Evolutionary conservation across 2,329 filamentous ascomycete genomes (phyloP), one percentile per base, ranked within the genome.

Genomic region (Ophiostoma piceae): DNA sequence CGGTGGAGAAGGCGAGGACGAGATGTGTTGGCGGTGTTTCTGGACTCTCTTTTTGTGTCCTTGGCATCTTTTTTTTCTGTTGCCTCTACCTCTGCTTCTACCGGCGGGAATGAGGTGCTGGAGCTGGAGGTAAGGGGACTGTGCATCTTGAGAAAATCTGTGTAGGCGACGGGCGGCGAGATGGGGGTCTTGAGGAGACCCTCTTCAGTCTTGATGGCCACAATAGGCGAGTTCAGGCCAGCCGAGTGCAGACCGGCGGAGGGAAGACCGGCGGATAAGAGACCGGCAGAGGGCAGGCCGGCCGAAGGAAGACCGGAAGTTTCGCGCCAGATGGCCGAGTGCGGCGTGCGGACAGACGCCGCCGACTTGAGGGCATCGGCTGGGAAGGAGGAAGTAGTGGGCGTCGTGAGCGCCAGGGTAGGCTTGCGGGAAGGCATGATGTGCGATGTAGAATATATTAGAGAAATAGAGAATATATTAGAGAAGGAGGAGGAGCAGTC

Each of bases 91-190:
- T 16, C 9, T 16, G 32, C 29, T 8, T 54, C n/a, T 39, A 22
- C 12, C 5, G 7, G 54, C 5, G 35, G 54, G 2, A 51, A 60
- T 41, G 29, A 65, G 69, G 39, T 39, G 16, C 66, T 70, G 60
- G 62, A 54, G 62, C 71, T 73, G 14, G 72, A 68, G 29, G 73
- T 62, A 16, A 62, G 65, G 7, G 73, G 73, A 70, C 75, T 76
- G 66, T 86, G 83, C 71, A 89, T 88, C 80, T 93, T 94, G 73
- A 98, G 88, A 77, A 97, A 98, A 77, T 98, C 93, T 74, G 92
- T 90, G 78, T 98, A 98, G 71, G 94, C 94, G 29, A 87, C 84
- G 2, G 94, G 94, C 68, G 94, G 94, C 68, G 91, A 96, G 78
- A 98, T 96, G 67, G 94, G 94, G 4, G 94, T 97, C 80, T 88